These are phyloP conservation scores for Laetiporus sulphureus DNA, from an alignment of 1,284 basidiomycete genomes.

Conservation along the genomic window DNA sequence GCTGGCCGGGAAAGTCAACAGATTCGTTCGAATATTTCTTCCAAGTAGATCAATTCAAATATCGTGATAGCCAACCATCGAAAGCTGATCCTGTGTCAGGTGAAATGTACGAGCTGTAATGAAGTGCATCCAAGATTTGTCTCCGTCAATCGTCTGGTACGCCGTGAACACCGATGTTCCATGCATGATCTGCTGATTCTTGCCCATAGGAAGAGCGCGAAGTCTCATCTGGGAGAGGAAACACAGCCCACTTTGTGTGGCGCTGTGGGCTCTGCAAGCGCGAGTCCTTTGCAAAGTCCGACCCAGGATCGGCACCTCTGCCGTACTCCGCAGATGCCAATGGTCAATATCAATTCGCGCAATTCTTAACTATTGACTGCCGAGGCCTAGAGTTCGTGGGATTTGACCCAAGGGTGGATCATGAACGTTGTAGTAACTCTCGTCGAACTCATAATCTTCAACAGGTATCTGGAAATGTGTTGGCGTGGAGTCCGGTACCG, in stretches of 20 bases:
- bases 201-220: constrained; percentile 55
- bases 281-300: constrained; percentile 76
- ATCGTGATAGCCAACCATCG: too few species aligned
- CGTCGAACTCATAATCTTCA: too few species aligned
- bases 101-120: constrained; percentile 74
- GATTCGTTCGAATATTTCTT: constrained; percentile 76
- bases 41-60: constrained; percentile 36
- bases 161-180: constrained; percentile 11
- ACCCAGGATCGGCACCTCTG: constrained; percentile 38
- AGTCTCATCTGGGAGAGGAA: constrained; percentile 58
- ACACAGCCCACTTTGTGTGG: constrained; percentile 74
- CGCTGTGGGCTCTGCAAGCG: constrained; percentile 68
- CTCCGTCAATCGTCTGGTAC: constrained; percentile 59
- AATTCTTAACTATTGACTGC: constrained; percentile 65
- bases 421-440: too few species aligned
- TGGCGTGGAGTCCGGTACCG: constrained; percentile 44
- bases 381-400: constrained; percentile 70
- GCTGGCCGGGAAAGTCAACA: too few species aligned
- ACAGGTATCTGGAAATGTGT: constrained; percentile 71
- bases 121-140: constrained; percentile 68
- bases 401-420: constrained; percentile 58
- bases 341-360: constrained; percentile 50
- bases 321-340: constrained; percentile 55
- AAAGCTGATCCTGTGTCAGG: constrained; percentile 37
- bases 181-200: not conserved